Evolutionary conservation across 441 rosid genomes (phyloP).

Genomic region (Gossypium trilobum): DNA sequence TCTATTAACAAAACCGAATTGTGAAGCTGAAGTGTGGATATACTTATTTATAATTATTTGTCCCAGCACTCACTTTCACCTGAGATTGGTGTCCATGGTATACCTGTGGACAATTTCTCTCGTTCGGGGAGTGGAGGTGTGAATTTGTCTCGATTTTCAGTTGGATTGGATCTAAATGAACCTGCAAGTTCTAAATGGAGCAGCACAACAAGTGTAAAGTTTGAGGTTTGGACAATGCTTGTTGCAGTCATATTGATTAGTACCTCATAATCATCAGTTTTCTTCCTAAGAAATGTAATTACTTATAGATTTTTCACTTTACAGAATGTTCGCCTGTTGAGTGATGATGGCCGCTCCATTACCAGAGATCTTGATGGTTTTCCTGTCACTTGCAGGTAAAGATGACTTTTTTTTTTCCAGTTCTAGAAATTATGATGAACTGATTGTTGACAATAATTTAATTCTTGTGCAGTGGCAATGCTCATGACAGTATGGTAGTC

Average conservation of each 20-base stretch:
- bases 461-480: slow-evolving; percentile 57
- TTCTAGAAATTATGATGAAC: slow-evolving; percentile 11
- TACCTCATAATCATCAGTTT: slow-evolving; percentile 9
- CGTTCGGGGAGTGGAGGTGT: slow-evolving; percentile 82
- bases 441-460: slow-evolving; percentile 24
- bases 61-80: slow-evolving; percentile 84
- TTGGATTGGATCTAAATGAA: slow-evolving; percentile 75
- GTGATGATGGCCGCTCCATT: slow-evolving; percentile 76
- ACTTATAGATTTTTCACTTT: slow-evolving; percentile 9
- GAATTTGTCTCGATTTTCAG: slow-evolving; percentile 68
- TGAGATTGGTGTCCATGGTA: slow-evolving; percentile 86
- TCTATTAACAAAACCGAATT: slow-evolving; percentile 3
- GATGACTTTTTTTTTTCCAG: neutral
- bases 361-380: slow-evolving; percentile 75
- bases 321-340: slow-evolving; percentile 72
- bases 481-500: slow-evolving; percentile 78
- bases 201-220: slow-evolving; percentile 75
- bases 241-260: slow-evolving; percentile 4
- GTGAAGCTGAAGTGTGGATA: neutral
- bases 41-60: slow-evolving; percentile 18
- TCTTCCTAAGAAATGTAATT: slow-evolving; percentile 16
- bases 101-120: slow-evolving; percentile 69
- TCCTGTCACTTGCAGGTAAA: slow-evolving; percentile 81
- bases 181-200: slow-evolving; percentile 79
- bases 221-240: slow-evolving; percentile 47